Percentiles rank a stretch among this genome's conserved stretches.
Conservation (phyloP, 352 stramenopile species). For the Pythium utonaiense region DNA sequence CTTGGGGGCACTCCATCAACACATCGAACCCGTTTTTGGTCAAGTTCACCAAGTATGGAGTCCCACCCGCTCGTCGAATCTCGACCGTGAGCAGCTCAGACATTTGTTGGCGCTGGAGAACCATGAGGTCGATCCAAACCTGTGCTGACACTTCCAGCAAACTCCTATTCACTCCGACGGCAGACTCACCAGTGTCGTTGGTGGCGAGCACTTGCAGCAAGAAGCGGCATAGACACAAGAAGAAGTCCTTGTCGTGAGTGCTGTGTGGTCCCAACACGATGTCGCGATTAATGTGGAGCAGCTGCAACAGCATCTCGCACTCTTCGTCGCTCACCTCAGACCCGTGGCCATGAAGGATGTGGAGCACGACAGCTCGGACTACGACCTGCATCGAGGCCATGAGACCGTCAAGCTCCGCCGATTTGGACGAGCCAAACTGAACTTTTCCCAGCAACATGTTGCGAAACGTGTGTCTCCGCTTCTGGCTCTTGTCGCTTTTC, state of each 20-base stretch:
- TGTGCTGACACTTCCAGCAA: conserved; percentile 52
- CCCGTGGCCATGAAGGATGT: conserved; percentile 53
- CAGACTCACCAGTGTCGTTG: not conserved
- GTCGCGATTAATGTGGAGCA: conserved; percentile 55
- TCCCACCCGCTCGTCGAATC: conserved; percentile 42
- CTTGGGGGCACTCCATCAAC: conserved; percentile 34
- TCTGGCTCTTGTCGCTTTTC: conserved; percentile 24
- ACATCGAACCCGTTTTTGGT: conserved; percentile 79
- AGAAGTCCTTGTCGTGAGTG: conserved; percentile 56
- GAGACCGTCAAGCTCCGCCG: conserved; percentile 49
- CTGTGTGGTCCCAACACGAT: conserved; percentile 51
- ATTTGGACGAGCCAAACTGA: conserved; percentile 42
- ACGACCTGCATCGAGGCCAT: conserved; percentile 45
- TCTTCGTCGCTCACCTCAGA: conserved; percentile 48
- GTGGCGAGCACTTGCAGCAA: conserved; percentile 47
- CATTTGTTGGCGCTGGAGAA: conserved; percentile 51
- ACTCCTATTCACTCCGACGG: conserved; percentile 22
- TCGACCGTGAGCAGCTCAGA: conserved; percentile 58
- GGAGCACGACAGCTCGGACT: conserved; percentile 58
- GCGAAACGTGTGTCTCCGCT: conserved; percentile 30
- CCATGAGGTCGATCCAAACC: conserved; percentile 68
- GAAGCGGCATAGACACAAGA: conserved; percentile 59
- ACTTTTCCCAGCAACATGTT: conserved; percentile 54
- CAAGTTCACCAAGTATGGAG: conserved; percentile 67
- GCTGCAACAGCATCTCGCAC: conserved; percentile 46